These are phyloP conservation scores for Collybiopsis confluens DNA, from an alignment of 768 basidiomycete species.

Conservation along the genomic window DNA sequence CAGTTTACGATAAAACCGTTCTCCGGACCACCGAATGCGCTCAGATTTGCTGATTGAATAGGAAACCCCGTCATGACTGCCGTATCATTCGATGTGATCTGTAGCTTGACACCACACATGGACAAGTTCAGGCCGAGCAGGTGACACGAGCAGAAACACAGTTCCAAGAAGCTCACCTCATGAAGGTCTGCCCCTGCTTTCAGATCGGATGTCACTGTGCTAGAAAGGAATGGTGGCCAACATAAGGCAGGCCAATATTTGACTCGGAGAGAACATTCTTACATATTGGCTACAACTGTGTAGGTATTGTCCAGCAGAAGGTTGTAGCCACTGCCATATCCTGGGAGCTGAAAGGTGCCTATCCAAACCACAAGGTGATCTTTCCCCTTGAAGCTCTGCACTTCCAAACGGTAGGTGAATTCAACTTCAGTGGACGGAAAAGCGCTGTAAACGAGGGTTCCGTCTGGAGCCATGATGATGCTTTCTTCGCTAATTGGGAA, in stretches of 20 bases:
- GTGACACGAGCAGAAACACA: too few species aligned
- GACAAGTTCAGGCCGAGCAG: too few species aligned
- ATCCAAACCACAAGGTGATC: neutral
- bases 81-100: slow-evolving; percentile 1
- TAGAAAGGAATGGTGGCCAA: too few species aligned
- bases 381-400: neutral
- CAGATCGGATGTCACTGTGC: neutral
- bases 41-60: neutral
- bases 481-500: neutral
- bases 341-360: neutral
- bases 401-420: neutral
- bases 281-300: slow-evolving; percentile 1
- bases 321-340: neutral
- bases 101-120: neutral
- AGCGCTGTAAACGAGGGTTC: slow-evolving; percentile 1
- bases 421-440: neutral
- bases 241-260: too few species aligned
- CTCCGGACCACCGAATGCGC: neutral
- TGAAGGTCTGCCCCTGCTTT: slow-evolving; percentile 2
- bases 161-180: neutral
- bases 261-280: neutral
- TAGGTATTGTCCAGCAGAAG: neutral
- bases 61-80: slow-evolving; percentile 2
- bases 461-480: slow-evolving; percentile 1
- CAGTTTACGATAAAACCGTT: neutral